Evolutionary conservation across 495 filamentous ascomycete genomes (phyloP).

Genomic region (Immersiella caudata): DNA sequence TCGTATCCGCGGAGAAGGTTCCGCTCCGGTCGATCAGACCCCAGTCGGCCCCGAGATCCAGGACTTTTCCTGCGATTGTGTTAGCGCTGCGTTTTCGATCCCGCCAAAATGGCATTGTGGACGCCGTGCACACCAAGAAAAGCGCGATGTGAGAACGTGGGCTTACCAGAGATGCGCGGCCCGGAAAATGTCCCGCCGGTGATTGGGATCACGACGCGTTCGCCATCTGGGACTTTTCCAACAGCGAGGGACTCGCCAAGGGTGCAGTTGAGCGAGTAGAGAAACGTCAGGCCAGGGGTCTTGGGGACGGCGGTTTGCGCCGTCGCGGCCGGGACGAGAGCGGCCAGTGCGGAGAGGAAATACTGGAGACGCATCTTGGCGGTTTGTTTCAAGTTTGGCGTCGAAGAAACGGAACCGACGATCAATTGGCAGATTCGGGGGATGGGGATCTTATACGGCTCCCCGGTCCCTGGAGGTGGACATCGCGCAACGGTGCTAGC

Average conservation of each 20-base stretch:
- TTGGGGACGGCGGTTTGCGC: slow-evolving; percentile 13
- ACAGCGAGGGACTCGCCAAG: slow-evolving; percentile 24
- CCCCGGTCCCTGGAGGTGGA: neutral
- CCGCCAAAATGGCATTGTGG: no score
- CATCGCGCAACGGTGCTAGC: no score
- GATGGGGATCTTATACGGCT: neutral
- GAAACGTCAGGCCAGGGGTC: slow-evolving; percentile 28
- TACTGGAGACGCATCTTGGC: neutral
- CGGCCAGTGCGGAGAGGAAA: neutral
- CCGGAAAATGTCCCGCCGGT: slow-evolving; percentile 31
- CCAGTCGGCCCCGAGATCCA: slow-evolving; percentile 38
- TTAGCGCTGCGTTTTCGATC: neutral
- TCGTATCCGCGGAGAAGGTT: slow-evolving; percentile 34
- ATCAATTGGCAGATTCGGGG: neutral
- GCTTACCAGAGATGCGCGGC: slow-evolving; percentile 25
- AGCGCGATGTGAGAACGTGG: no score
- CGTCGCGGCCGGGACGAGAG: neutral
- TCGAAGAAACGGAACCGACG: no score
- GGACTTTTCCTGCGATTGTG: slow-evolving; percentile 29
- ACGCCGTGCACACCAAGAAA: neutral
- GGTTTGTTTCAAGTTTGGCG: neutral
- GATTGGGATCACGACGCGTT: slow-evolving; percentile 33
- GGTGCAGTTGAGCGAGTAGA: slow-evolving; percentile 37
- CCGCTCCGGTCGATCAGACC: slow-evolving; percentile 30
- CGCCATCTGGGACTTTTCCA: slow-evolving; percentile 26